A percentile compares a stretch with the other conserved stretches of the same genome.
Evolutionary conservation across 1,284 basidiomycete species (phyloP).

Genomic region (Cryptococcus sp.): DNA sequence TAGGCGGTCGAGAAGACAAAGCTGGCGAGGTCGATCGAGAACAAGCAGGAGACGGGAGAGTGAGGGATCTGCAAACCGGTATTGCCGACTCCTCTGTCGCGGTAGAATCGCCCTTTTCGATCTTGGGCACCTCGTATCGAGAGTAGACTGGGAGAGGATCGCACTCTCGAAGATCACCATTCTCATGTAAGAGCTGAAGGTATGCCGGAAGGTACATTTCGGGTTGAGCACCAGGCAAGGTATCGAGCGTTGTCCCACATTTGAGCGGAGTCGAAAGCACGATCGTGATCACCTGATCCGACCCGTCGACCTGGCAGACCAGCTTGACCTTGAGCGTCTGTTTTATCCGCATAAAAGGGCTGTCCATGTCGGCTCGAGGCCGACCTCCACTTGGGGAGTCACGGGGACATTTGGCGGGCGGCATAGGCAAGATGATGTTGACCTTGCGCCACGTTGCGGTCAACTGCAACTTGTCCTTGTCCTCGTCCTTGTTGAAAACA

Average conservation of each 20-base stretch:
- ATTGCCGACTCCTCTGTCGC: background rate
- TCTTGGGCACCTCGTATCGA: background rate
- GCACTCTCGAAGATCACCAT: slow-evolving; percentile 37
- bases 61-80: background rate
- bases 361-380: slow-evolving; percentile 26
- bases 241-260: slow-evolving; percentile 30
- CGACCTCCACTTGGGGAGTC: slow-evolving; percentile 7
- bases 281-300: slow-evolving; percentile 17
- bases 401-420: slow-evolving; percentile 5
- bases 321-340: slow-evolving; percentile 40
- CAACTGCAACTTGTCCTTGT: slow-evolving; percentile 16
- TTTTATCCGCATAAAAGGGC: slow-evolving; percentile 35
- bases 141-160: slow-evolving; percentile 41
- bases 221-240: slow-evolving; percentile 8
- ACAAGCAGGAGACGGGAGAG: background rate
- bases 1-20: background rate
- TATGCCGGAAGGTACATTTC: slow-evolving; percentile 34
- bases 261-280: slow-evolving; percentile 37
- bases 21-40: slow-evolving; percentile 1
- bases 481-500: slow-evolving; percentile 34
- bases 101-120: background rate
- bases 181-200: slow-evolving; percentile 42
- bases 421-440: slow-evolving; percentile 41
- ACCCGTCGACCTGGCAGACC: slow-evolving; percentile 18
- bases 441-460: slow-evolving; percentile 35